Evolutionary conservation across 2,329 filamentous ascomycete genomes (phyloP), one percentile per base, ranked within the genome.

Genomic region (Alternaria dauci): DNA sequence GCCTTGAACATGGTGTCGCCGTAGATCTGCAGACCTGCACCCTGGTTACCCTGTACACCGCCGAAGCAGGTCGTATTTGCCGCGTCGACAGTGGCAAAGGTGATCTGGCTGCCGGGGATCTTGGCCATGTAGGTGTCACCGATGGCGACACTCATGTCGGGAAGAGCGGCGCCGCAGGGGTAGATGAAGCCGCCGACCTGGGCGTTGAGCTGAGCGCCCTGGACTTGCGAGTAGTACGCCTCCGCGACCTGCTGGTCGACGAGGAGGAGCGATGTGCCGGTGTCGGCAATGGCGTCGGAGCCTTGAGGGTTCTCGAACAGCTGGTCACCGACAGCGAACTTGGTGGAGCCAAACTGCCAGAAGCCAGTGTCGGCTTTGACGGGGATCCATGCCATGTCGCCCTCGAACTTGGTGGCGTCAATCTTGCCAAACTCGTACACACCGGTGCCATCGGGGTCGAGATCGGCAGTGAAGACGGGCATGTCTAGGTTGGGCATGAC

Each of bases 391-490:
- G 83, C 78, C 69, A 94, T 84, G 4, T 83, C 70, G 34, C 90
- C 91, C 2, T 76, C 81, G 76, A 90, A 91, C 69, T 91, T 88
- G 57, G 79, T 80, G 2, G 71, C 73, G 74, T 94, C 89, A 70
- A 94, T 88, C 68, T 78, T 84, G 61, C 91, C 91, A 70, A 94
- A 94, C 72, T 92, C 88, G 79, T 92, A 94, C 30, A 85, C 84
- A 46, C 91, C 91, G 2, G 82, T 80, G 16, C 82, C 81, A 59
- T 84, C 82, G 65, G 86, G 83, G 71, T 87, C 86, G 44, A 94
- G 82, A 61, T 90, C 85, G 25, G 89, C 90, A 0, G 90, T 91
- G 79, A 94, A 91, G 41, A 94, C 79, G 0, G 90, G 89, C 76
- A 86, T 79, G 26, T 86, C 83, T 25, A 93, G 85, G 18, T 81